Base-by-base conservation (phyloP, 768 basidiomycete species). In the Pleurotus platypus region DNA sequence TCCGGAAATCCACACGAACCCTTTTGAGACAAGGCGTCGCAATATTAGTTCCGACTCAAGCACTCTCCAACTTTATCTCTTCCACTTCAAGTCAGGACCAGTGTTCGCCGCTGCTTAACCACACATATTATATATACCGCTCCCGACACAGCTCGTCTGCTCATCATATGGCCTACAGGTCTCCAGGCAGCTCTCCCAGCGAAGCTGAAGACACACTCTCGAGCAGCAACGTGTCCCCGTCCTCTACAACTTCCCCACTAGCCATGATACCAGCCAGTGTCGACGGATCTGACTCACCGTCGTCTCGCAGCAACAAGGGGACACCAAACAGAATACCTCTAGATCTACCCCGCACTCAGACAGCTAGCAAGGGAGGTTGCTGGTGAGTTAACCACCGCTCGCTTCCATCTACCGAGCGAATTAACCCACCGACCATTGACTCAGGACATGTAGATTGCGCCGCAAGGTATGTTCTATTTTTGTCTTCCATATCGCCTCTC, bases 381-480 rank as follows among this genome's bases (percentile, higher is more conserved):
- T 91, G 89, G 89, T 90, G 67, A 66, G 88, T 78, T 35, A 58
- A 40, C 51, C 43, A 60, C 49, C 40, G 42, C 49, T 39, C 16
- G 50, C 56, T 47, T 49, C 49, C 58, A 47, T 60, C 58, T 58
- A 46, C 58, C 57, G 46, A 46, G 55, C 58, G 54, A 56, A 49
- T 40, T 55, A 43, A 49, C 57, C 54, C 61, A 57, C 58, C 50
- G 27, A 15, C 27, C 24, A 20, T 56, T 40, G 2, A 7, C 35
- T 46, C 57, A 92, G 90, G 90, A 92, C 90, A 51, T 92, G 90
- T 71, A 83, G 90, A 26, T 72, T 92, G 45, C 83, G 90, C 60
- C 80, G 90, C 75, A 92, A 92, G 78, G 90, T 91, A 63, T 60
- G 79, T 68, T 24, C 11, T 12, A 13, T 9, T 20, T 43, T 22